These are phyloP conservation scores for Trifolium fragiferum DNA, from an alignment of 306 rosid genomes.

Conservation along the genomic window DNA sequence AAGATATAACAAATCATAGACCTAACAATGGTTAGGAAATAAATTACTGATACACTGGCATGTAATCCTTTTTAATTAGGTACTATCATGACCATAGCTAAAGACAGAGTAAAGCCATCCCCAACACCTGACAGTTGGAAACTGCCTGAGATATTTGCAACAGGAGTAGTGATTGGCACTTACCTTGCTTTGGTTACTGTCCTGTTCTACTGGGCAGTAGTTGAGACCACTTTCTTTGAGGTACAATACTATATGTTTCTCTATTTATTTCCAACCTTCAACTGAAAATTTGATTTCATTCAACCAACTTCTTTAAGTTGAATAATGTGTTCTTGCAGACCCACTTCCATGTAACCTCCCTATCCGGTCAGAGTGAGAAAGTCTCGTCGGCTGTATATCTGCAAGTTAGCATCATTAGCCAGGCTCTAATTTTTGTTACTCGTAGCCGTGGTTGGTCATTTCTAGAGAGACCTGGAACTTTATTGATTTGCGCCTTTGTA, in stretches of 20 bases:
- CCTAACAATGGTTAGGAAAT: not conserved
- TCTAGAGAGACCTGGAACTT: constrained; percentile 76
- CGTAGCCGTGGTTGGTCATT: constrained; percentile 81
- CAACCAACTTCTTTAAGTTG: constrained; percentile 27
- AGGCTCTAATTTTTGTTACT: constrained; percentile 89
- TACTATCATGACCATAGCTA: constrained; percentile 87
- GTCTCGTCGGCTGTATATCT: constrained; percentile 80
- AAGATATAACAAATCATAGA: constrained; percentile 19
- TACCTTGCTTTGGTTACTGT: constrained; percentile 84
- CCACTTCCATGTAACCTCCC: constrained; percentile 57
- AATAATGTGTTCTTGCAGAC: constrained; percentile 54
- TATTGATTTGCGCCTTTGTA: constrained; percentile 80
- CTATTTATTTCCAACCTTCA: constrained; percentile 16
- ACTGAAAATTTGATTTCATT: constrained; percentile 31
- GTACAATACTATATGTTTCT: constrained; percentile 44
- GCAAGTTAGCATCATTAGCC: constrained; percentile 89
- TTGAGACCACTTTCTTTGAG: constrained; percentile 77
- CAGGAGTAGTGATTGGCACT: constrained; percentile 83
- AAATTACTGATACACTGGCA: not conserved
- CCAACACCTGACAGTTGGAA: constrained; percentile 92
- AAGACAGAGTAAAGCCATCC: constrained; percentile 87
- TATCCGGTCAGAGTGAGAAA: constrained; percentile 62
- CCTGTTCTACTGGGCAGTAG: constrained; percentile 69
- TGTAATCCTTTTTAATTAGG: constrained; percentile 46
- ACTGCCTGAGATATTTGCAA: constrained; percentile 83